Evolutionary conservation across 305 asterid genomes (phyloP), one percentile per base, ranked within the genome.

Genomic region (Rubia peregrina): DNA sequence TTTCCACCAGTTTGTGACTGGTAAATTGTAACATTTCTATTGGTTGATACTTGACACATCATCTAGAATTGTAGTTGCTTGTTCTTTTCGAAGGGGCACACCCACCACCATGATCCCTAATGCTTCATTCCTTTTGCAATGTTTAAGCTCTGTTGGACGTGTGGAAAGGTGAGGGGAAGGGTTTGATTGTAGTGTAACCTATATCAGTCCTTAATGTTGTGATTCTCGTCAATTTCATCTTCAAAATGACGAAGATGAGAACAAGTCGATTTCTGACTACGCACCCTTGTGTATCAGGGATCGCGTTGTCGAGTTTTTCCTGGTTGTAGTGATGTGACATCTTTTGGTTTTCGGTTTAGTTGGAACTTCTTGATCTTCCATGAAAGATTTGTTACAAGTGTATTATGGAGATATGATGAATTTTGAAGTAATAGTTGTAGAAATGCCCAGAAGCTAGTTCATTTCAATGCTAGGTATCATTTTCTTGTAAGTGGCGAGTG

Each of bases 121-220:
- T 74, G 76, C 68, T 69, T 38, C 65, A 55, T 69, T 22, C 65
- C 12, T 56, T 69, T 56, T 9, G 65, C 55, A 51, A 41, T 55
- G 21, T 7, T 64, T 65, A 38, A 56, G 64, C 67, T 24, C 48
- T 12, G 61, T n/a, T 51, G 44, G 77, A 60, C 80, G 69, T 63
- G 64, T 73, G 78, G 80, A 76, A 51, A 56, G 73, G 46, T 56
- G 59, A 38, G 46, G 33, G 53, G 22, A 66, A 59, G 40, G 69
- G 9, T n/a, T 64, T 72, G 74, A 71, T 67, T 49, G 56, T 49
- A 19, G 56, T 49, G 56, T 14, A 16, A 2, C 56, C 30, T 49
- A 49, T 49, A 13, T 46, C 51, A 46, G 51, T 46, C 51, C 51
- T 46, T 46, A 2, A 12, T 14, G 53, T 48, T 48, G 0, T 48